Evolutionary conservation across 2,329 filamentous ascomycete genomes (phyloP).

Genomic region (Pseudopithomyces chartarum): DNA sequence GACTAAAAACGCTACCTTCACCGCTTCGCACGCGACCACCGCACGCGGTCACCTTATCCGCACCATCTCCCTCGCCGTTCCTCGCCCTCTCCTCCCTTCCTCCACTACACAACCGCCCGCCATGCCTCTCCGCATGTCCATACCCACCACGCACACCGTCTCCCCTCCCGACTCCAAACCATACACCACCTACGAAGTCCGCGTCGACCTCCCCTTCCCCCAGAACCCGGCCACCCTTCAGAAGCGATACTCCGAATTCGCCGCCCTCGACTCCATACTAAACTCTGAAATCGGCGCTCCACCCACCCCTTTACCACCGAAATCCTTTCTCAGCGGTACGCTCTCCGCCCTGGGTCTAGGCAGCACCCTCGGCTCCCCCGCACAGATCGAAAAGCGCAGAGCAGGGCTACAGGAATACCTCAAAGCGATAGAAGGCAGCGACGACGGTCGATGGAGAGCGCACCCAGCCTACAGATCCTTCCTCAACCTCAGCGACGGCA

Average conservation of each 20-base stretch:
- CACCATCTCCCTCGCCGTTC: background rate
- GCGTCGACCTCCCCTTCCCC: constrained; percentile 75
- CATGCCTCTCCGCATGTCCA: constrained; percentile 55
- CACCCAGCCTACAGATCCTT: constrained; percentile 75
- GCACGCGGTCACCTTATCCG: background rate
- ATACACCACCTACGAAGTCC: constrained; percentile 80
- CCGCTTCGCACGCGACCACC: background rate
- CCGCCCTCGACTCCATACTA: constrained; percentile 67
- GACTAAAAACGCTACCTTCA: background rate
- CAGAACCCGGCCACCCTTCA: constrained; percentile 75
- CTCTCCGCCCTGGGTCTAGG: constrained; percentile 37
- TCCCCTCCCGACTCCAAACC: constrained; percentile 62
- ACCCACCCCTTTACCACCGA: constrained; percentile 70
- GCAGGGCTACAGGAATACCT: constrained; percentile 72
- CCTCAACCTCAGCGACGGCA: constrained; percentile 59
- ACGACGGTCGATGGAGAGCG: constrained; percentile 78
- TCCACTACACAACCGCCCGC: background rate
- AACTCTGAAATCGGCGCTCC: constrained; percentile 67
- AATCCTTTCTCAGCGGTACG: constrained; percentile 73
- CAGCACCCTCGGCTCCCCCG: constrained; percentile 68
- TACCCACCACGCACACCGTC: constrained; percentile 55
- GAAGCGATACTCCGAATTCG: constrained; percentile 85
- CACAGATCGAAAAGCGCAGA: constrained; percentile 74
- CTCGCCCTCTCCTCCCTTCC: background rate
- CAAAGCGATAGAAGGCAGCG: constrained; percentile 70